Conservation (phyloP, 2,329 filamentous ascomycete species). For the Trichoderma afroharzianum region DNA sequence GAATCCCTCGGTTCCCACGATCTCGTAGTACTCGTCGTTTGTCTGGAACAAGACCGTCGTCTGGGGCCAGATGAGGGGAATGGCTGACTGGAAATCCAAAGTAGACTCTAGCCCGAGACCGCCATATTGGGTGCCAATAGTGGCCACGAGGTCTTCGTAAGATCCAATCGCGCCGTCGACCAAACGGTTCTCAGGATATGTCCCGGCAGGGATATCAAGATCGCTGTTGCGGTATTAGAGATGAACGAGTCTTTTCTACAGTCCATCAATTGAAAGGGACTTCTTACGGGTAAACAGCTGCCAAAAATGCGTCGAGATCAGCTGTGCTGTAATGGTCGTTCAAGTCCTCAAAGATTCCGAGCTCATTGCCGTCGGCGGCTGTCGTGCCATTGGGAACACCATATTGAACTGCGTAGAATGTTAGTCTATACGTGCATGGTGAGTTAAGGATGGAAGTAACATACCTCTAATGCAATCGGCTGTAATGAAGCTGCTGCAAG, state of each 20-base stretch:
- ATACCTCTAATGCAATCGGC: neutral
- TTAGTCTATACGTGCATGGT: neutral
- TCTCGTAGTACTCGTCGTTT: neutral
- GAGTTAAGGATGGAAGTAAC: neutral
- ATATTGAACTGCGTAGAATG: neutral
- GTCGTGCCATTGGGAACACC: neutral
- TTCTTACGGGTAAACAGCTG: neutral
- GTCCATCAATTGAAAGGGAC: neutral
- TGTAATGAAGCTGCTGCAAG: neutral
- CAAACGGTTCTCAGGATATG: neutral
- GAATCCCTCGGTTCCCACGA: neutral
- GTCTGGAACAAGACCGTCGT: neutral
- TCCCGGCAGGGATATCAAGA: neutral
- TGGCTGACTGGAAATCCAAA: neutral
- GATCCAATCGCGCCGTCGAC: neutral
- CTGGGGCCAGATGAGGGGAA: neutral
- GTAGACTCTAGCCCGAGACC: neutral
- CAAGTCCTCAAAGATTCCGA: conserved; percentile 1
- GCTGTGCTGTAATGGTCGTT: conserved; percentile 3
- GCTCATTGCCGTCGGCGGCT: neutral
- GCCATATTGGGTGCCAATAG: neutral
- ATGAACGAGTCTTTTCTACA: neutral
- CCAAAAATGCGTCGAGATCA: neutral
- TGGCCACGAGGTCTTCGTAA: neutral
- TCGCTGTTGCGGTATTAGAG: neutral